These are phyloP conservation scores for Juncus effusus DNA, from an alignment of 176 grass and related monocot species.

Conservation along the genomic window DNA sequence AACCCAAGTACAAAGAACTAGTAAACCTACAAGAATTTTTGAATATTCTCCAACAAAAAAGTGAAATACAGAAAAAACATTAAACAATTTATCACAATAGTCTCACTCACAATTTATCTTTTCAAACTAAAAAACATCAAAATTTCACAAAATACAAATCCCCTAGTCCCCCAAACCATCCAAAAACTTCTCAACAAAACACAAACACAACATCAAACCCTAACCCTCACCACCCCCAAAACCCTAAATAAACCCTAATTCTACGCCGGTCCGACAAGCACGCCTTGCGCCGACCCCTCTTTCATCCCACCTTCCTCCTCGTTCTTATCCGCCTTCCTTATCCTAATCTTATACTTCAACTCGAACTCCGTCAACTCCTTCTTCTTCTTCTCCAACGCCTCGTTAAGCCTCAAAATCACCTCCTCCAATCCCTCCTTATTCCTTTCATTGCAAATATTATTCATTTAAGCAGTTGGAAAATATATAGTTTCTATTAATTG, in stretches of 20 bases:
- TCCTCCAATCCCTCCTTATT: slow-evolving; percentile 88
- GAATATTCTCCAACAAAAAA: too few species aligned
- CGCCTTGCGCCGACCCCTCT: slow-evolving; percentile 68
- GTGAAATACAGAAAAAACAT: too few species aligned
- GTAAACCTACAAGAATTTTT: too few species aligned
- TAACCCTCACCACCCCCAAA: background rate
- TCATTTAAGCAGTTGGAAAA: too few species aligned
- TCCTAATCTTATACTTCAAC: slow-evolving; percentile 92
- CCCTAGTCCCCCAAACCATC: too few species aligned
- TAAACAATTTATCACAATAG: too few species aligned
- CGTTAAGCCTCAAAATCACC: slow-evolving; percentile 63
- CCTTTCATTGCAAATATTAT: background rate
- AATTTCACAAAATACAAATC: too few species aligned
- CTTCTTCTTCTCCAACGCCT: slow-evolving; percentile 76
- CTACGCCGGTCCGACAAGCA: slow-evolving; percentile 76
- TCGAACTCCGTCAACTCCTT: slow-evolving; percentile 73
- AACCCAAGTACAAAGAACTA: too few species aligned
- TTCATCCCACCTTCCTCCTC: slow-evolving; percentile 43
- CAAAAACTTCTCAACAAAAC: background rate
- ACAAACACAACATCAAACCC: background rate
- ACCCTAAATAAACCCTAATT: background rate
- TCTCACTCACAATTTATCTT: too few species aligned
- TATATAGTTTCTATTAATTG: too few species aligned
- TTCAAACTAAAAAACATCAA: too few species aligned
- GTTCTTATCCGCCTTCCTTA: slow-evolving; percentile 42